A percentile compares a stretch with the other conserved stretches of the same genome.
These are phyloP conservation scores for Fusarium nisikadoi DNA, from an alignment of 2,329 filamentous ascomycete species.

Conservation along the genomic window DNA sequence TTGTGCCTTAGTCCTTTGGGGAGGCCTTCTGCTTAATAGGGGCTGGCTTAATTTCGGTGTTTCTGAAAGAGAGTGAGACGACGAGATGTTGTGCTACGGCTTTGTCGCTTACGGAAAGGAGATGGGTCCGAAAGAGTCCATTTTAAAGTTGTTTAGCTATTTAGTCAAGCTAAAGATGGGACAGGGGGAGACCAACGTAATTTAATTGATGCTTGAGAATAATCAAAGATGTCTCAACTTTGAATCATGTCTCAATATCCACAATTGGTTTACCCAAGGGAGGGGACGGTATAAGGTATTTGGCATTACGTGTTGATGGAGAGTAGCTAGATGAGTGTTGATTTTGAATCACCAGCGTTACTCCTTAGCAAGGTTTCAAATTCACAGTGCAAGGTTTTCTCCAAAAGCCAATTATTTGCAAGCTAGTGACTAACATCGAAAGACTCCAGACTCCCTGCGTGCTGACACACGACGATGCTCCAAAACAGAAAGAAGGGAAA, in stretches of 20 bases:
- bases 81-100: slow-evolving; percentile 18
- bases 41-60: slow-evolving; percentile 18
- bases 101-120: background rate
- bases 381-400: background rate
- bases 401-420: background rate
- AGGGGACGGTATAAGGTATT: background rate
- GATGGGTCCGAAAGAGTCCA: background rate
- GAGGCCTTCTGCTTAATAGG: background rate
- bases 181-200: background rate
- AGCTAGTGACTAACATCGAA: background rate
- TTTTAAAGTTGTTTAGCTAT: background rate
- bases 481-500: background rate
- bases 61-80: slow-evolving; percentile 15
- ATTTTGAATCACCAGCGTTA: background rate
- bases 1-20: background rate
- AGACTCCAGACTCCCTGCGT: slow-evolving; percentile 31
- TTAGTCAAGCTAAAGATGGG: background rate
- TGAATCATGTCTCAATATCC: background rate
- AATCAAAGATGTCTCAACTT: background rate
- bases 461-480: slow-evolving; percentile 18
- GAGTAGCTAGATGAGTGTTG: background rate
- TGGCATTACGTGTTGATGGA: background rate
- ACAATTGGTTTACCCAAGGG: background rate
- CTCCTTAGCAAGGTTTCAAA: background rate
- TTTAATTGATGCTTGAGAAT: background rate